These are phyloP conservation scores for Phytophthora tubulina DNA, from an alignment of 352 stramenopile species.

Conservation along the genomic window DNA sequence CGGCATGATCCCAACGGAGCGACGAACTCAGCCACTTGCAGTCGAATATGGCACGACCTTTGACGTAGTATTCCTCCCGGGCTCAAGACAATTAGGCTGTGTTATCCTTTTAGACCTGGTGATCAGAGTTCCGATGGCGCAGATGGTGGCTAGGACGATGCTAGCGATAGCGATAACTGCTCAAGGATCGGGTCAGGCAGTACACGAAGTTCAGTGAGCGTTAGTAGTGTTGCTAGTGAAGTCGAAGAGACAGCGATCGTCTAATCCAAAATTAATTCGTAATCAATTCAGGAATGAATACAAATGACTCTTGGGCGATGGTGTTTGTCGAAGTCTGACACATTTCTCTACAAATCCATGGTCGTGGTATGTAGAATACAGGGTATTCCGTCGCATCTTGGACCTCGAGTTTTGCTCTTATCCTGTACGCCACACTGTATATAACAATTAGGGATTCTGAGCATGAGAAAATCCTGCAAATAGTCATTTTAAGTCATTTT, in stretches of 20 bases:
- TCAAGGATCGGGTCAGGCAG: not conserved
- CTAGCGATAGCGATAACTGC: not conserved
- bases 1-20: not conserved
- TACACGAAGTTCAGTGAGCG: not conserved
- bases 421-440: constrained; percentile 10
- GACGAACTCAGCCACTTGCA: constrained; percentile 9
- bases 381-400: not conserved
- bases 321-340: constrained; percentile 1
- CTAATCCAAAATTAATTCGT: not conserved
- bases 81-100: constrained; percentile 2
- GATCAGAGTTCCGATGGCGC: not conserved
- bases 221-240: not conserved
- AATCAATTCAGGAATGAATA: not conserved
- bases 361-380: not conserved
- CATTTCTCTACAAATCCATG: constrained; percentile 1
- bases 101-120: not conserved
- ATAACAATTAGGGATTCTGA: constrained; percentile 7
- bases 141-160: not conserved
- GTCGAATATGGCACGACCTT: constrained; percentile 6
- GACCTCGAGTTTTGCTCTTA: not conserved
- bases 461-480: constrained; percentile 14
- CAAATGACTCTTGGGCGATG: not conserved
- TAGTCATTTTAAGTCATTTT: constrained; percentile 9
- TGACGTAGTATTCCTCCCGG: not conserved
- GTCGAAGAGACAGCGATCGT: not conserved